phyloP scores from a whole-genome alignment of 352 stramenopile species.

The Phytophthora boehmeriae region DNA sequence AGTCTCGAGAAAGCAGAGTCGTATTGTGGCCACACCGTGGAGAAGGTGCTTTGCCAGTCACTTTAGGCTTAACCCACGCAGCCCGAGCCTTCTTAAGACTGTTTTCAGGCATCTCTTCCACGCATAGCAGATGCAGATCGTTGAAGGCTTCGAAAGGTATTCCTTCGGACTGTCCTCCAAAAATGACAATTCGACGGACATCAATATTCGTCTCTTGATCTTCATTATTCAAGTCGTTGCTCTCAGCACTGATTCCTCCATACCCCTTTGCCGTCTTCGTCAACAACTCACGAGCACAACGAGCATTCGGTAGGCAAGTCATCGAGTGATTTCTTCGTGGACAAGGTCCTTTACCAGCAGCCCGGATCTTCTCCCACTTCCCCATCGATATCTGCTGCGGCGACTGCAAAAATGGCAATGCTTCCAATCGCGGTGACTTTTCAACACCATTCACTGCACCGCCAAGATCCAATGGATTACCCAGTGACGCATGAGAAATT shows the following conservation, averaged over 20 bases:
- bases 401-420: constrained; percentile 48
- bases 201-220: constrained; percentile 21
- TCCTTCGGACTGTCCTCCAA: constrained; percentile 69
- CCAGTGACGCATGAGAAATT: constrained; percentile 29
- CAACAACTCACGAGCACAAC: constrained; percentile 30
- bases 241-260: background rate
- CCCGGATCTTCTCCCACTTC: constrained; percentile 70
- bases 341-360: constrained; percentile 43
- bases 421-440: constrained; percentile 12
- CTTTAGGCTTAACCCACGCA: constrained; percentile 41
- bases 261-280: background rate
- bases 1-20: constrained; percentile 44
- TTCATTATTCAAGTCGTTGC: background rate
- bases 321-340: constrained; percentile 70
- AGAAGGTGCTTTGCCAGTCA: constrained; percentile 42
- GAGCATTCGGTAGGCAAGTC: constrained; percentile 51
- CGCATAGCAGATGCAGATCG: constrained; percentile 57
- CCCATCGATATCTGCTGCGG: constrained; percentile 42
- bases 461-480: background rate
- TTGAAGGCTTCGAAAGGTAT: constrained; percentile 76
- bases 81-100: constrained; percentile 31
- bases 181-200: constrained; percentile 62
- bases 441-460: background rate
- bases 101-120: constrained; percentile 25
- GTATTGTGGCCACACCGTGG: constrained; percentile 54